Evolutionary conservation across 1,284 basidiomycete species (phyloP), one percentile per base, ranked within the genome.

Genomic region (Albatrellus sp.): DNA sequence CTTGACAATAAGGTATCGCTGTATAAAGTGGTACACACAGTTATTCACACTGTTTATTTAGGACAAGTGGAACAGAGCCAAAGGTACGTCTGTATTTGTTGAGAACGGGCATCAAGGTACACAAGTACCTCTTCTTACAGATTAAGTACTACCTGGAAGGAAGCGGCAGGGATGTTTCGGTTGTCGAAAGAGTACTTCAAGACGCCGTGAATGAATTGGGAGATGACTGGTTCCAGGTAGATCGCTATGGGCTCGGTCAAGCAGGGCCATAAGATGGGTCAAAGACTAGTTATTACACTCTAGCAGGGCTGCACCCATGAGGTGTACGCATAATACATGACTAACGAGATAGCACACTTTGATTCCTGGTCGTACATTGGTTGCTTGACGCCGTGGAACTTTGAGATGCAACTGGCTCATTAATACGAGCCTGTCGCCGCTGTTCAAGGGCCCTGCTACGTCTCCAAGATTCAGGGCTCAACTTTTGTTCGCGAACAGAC

Each of bases 121-220:
- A 24, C 7, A 7, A 24, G 7, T 24, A 12, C n/a, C 19, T 30
- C 3, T 37, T n/a, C 11, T 37, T 28, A 30, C 36, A 86, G 81
- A 84, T 89, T 60, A 90, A 90, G 55, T 88, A 81, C 56, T 90
- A 90, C 55, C 65, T 89, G 17, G 87, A 90, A 62, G 86, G 82
- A 2, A 75, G 65, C 47, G 82, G 85, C 1, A 64, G 59, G 41
- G 58, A 78, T 52, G 58, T 62, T 0, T 45, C 51, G 13, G 55
- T 57, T 1, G 73, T 87, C 2, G 57, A 62, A 1, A 52, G 50
- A n/a, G 55, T 73, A 33, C 65, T 89, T 13, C 59, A 61, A 2
- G 59, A 55, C 39, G 76, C 83, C 0, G 69, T 82, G 1, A 55
- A 63, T 24, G 79, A 82, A 48, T 58, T 90, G 17, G 68, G 71